Base-by-base conservation (phyloP, 495 filamentous ascomycete genomes). In the Tuber borchii region DNA sequence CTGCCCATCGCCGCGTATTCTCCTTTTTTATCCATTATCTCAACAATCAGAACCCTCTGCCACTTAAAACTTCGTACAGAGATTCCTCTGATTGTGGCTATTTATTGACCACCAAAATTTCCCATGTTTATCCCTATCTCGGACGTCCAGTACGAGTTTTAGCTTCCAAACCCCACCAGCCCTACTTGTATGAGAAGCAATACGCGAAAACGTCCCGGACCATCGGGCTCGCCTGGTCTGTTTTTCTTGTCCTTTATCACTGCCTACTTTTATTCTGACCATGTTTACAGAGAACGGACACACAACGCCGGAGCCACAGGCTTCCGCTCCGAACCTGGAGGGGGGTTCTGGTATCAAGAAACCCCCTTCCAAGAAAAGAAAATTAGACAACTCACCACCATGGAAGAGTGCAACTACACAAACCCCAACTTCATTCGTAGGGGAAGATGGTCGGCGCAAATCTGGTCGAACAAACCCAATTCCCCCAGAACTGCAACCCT, bases 401-500 rank as follows among this genome's bases (percentile, higher is more conserved):
- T 99, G 95, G 95, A 98, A 95, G 86, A 95, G 90, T 83, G 86
- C 91, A 72, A 90, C 92, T 69, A 92, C 90, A 40, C 93, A 97
- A 68, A 96, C 95, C 0, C 95, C 95, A 6, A 93, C 95, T 14
- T 91, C 92, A 0, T 93, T 97, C 78, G 84, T 90, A 39, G 90
- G 91, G 39, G 90, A 91, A 77, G 90, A 93, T 85, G 95, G 95
- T 69, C 90, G 90, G 77, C 89, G 95, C 74, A 95, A 93, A 83
- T 97, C 94, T 14, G 92, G 92, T 48, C 87, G 94, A 77, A 92
- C 92, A 74, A 97, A 96, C 83, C 84, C 85, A 43, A 84, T 92
- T 31, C 92, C 92, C n/a, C 77, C 91, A 45, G 91, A 93, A 76
- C 83, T 92, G 73, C 89, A 93, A 79, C 87, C 91, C 46, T 86